Conservation (phyloP, 1,284 basidiomycete species). For the Puccinia horiana region DNA sequence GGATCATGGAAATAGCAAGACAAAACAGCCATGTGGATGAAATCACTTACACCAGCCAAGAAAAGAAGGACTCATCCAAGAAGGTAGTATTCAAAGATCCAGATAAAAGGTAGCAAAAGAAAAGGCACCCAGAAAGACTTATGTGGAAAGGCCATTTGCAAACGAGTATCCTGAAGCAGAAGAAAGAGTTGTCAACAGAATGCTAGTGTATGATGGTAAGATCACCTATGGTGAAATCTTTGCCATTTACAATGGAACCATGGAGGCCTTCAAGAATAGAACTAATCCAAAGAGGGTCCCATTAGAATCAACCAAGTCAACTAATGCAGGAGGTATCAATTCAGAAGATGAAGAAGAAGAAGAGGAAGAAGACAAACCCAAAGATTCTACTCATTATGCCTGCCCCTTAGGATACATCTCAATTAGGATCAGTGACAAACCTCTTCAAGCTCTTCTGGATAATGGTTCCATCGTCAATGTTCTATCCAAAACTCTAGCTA, state of each 20-base stretch:
- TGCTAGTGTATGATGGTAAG: background rate
- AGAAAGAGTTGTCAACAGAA: background rate
- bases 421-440: background rate
- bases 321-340: background rate
- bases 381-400: slow-evolving; percentile 14
- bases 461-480: slow-evolving; percentile 10
- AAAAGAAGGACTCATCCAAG: background rate
- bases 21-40: background rate
- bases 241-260: background rate
- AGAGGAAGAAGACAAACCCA: background rate
- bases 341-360: background rate
- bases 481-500: background rate
- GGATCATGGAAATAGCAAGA: background rate
- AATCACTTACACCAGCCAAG: background rate
- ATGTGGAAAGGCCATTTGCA: background rate
- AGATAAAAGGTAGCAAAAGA: background rate
- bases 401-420: background rate
- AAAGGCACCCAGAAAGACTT: slow-evolving; percentile 4
- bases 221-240: slow-evolving; percentile 1
- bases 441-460: background rate
- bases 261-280: background rate
- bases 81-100: background rate
- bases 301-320: too few relatives aligned
- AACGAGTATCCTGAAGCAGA: background rate
- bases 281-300: background rate